A percentile compares a stretch with the other conserved stretches of the same genome.
These are phyloP conservation scores for Chaetomium sp. DNA, from an alignment of 2,329 filamentous ascomycete genomes.

Conservation along the genomic window DNA sequence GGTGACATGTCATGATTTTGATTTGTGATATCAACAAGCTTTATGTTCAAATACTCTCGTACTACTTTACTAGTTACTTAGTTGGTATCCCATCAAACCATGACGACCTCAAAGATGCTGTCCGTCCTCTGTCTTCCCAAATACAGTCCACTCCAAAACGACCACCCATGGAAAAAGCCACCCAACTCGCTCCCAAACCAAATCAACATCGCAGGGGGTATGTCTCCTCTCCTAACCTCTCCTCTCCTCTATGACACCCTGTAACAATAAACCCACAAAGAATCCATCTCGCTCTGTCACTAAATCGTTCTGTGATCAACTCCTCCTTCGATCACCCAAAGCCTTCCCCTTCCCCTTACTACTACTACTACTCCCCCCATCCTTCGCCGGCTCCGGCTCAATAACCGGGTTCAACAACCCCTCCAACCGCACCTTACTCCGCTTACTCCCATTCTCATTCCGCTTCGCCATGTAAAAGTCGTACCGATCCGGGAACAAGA, in stretches of 20 bases:
- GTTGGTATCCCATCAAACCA: no score
- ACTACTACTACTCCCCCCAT: background rate
- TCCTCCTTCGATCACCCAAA: background rate
- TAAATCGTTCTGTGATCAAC: background rate
- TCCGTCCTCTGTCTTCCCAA: background rate
- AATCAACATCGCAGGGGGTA: background rate
- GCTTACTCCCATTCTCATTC: conserved; percentile 19
- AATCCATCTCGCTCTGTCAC: background rate
- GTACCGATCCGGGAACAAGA: conserved; percentile 48
- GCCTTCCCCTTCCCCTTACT: background rate
- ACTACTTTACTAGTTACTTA: no score
- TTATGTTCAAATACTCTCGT: no score
- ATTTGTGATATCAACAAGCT: no score
- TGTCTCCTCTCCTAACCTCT: background rate
- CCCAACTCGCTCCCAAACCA: background rate
- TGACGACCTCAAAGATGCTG: background rate
- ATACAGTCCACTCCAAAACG: background rate
- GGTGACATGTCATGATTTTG: no score
- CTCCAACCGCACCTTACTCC: conserved; percentile 10
- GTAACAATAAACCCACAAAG: background rate
- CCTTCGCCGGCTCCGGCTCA: background rate
- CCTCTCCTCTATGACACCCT: conserved; percentile 6
- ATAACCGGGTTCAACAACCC: conserved; percentile 1
- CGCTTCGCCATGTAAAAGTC: conserved; percentile 41
- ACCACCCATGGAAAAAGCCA: background rate